These are phyloP conservation scores for Lactarius quietus DNA, from an alignment of 768 basidiomycete genomes.

Conservation along the genomic window DNA sequence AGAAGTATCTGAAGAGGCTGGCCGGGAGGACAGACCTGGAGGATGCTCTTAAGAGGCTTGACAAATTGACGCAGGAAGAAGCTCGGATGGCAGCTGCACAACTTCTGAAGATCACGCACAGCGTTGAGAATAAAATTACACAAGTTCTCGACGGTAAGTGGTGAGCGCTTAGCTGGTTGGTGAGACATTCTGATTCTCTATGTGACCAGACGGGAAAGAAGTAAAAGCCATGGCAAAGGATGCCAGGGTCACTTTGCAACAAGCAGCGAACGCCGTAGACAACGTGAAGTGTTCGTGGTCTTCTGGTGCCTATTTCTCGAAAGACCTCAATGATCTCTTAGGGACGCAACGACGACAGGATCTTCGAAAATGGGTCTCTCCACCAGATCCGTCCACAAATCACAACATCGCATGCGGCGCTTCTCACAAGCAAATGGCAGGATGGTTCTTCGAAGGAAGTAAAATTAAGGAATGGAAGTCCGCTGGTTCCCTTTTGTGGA, in stretches of 20 bases:
- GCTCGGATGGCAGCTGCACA: background rate
- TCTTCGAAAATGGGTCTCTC: background rate
- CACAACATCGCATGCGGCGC: background rate
- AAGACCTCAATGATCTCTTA: background rate
- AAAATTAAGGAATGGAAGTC: background rate
- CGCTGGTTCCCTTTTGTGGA: background rate
- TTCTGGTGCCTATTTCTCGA: background rate
- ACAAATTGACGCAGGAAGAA: background rate
- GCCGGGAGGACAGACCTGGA: background rate
- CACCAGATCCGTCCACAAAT: constrained; percentile 5
- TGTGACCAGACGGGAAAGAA: background rate
- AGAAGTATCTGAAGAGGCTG: background rate
- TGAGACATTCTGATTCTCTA: background rate
- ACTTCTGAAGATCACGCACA: background rate
- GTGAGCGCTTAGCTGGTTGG: background rate
- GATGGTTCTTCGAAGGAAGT: constrained; percentile 1
- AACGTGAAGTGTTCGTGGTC: background rate
- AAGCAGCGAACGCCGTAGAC: background rate
- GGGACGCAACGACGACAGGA: background rate
- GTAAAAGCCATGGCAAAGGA: background rate
- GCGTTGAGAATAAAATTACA: background rate
- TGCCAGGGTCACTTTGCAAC: background rate
- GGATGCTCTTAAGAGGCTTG: background rate
- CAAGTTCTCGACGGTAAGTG: background rate
- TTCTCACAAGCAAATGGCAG: background rate